Conservation (phyloP, 768 basidiomycete genomes). For the Kwoniella heveanensis region DNA sequence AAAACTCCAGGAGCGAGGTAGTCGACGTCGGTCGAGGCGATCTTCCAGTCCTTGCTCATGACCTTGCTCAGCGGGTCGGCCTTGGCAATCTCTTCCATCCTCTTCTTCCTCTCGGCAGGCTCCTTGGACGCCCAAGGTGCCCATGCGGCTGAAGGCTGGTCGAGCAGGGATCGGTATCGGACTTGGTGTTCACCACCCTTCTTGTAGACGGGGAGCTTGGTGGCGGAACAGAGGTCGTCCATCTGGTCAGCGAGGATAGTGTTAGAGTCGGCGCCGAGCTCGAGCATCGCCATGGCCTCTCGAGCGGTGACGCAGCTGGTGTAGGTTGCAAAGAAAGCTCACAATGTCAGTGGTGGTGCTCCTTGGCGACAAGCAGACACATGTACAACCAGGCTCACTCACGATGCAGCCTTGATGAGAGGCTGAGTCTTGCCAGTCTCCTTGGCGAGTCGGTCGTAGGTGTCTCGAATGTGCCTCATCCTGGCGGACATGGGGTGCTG, state of each 20-base stretch:
- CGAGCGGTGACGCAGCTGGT: constrained; percentile 42
- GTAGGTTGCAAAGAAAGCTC: neutral
- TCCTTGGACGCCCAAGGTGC: constrained; percentile 22
- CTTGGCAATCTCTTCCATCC: constrained; percentile 31
- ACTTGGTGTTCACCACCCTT: constrained; percentile 36
- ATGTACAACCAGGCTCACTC: no score
- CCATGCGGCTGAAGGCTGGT: constrained; percentile 34
- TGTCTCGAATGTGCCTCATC: constrained; percentile 37
- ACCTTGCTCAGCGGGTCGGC: constrained; percentile 34
- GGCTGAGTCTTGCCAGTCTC: constrained; percentile 45
- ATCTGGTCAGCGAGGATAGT: constrained; percentile 31
- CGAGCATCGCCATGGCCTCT: constrained; percentile 40
- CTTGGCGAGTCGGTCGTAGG: constrained; percentile 29
- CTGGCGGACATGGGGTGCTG: constrained; percentile 37
- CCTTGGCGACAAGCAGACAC: no score
- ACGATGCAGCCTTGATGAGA: constrained; percentile 43
- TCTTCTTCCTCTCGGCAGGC: constrained; percentile 22
- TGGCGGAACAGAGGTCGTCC: constrained; percentile 23
- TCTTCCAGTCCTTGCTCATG: constrained; percentile 34
- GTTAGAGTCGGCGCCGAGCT: constrained; percentile 45
- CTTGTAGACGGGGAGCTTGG: constrained; percentile 22
- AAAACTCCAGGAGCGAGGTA: constrained; percentile 45
- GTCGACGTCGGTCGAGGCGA: constrained; percentile 30
- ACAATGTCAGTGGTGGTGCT: no score
- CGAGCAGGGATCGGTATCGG: constrained; percentile 23